These are phyloP conservation scores for Colletotrichum truncatum DNA, from an alignment of 2,329 filamentous ascomycete genomes.

Conservation along the genomic window DNA sequence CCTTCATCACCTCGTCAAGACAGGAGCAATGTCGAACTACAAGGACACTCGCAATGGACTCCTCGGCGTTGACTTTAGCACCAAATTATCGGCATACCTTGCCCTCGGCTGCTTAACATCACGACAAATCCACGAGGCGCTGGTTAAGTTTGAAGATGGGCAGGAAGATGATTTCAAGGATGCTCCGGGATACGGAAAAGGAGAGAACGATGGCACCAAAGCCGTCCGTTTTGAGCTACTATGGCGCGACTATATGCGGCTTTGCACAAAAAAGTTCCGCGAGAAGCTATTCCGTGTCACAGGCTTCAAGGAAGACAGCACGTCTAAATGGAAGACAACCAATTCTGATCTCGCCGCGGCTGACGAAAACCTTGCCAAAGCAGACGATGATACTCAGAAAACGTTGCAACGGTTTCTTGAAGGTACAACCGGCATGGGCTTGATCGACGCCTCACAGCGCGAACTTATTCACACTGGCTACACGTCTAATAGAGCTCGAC, in stretches of 20 bases:
- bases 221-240: constrained; percentile 77
- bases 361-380: constrained; percentile 33
- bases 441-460: constrained; percentile 81
- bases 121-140: constrained; percentile 74
- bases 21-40: constrained; percentile 70
- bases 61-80: constrained; percentile 75
- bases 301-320: constrained; percentile 66
- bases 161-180: constrained; percentile 47
- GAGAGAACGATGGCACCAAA: constrained; percentile 77
- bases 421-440: constrained; percentile 77
- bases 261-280: constrained; percentile 77
- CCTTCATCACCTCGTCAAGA: constrained; percentile 67
- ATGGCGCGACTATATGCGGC: constrained; percentile 84
- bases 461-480: constrained; percentile 81
- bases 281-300: constrained; percentile 69
- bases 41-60: constrained; percentile 78
- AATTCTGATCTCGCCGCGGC: constrained; percentile 48
- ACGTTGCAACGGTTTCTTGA: constrained; percentile 68
- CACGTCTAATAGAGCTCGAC: constrained; percentile 78
- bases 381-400: constrained; percentile 49
- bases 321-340: constrained; percentile 60
- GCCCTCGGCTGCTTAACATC: constrained; percentile 78
- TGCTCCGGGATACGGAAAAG: constrained; percentile 69
- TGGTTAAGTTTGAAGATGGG: constrained; percentile 76
- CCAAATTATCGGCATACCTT: constrained; percentile 79